phyloP scores from a whole-genome alignment of 1,284 basidiomycete genomes.

The Porogramme epimiltina region DNA sequence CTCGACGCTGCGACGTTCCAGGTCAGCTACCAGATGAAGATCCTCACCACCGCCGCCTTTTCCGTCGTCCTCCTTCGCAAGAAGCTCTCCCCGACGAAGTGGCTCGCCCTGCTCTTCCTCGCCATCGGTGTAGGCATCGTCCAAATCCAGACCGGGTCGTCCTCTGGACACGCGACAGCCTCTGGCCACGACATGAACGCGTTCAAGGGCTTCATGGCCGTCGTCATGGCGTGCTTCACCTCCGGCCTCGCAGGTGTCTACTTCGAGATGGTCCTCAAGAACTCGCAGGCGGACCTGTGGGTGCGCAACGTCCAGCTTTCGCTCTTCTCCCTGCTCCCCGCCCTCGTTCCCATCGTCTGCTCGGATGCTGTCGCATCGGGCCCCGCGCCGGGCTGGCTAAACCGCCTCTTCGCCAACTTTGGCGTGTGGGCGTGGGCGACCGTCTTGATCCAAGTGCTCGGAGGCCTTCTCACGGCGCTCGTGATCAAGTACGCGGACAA shows the following conservation, averaged over 20 bases:
- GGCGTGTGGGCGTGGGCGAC: slow-evolving; percentile 94
- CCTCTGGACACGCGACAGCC: slow-evolving; percentile 9
- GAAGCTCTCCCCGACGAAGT: slow-evolving; percentile 74
- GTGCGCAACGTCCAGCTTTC: slow-evolving; percentile 81
- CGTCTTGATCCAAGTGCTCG: slow-evolving; percentile 87
- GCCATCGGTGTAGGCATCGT: slow-evolving; percentile 91
- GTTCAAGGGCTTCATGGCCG: slow-evolving; percentile 65
- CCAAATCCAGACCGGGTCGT: slow-evolving; percentile 71
- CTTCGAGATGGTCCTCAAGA: slow-evolving; percentile 83
- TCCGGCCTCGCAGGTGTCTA: slow-evolving; percentile 84
- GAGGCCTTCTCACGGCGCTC: slow-evolving; percentile 89
- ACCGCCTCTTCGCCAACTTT: slow-evolving; percentile 74
- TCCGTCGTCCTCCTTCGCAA: slow-evolving; percentile 83
- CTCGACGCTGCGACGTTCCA: slow-evolving; percentile 92
- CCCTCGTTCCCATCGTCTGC: slow-evolving; percentile 69
- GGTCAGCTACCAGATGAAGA: slow-evolving; percentile 94
- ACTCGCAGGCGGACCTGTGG: slow-evolving; percentile 72
- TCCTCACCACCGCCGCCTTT: slow-evolving; percentile 93
- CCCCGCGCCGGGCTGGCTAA: slow-evolving; percentile 40
- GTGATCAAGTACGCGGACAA: slow-evolving; percentile 91
- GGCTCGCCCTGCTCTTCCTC: slow-evolving; percentile 82
- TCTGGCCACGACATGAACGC: slow-evolving; percentile 58
- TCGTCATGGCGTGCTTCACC: slow-evolving; percentile 75
- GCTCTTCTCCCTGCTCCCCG: slow-evolving; percentile 76
- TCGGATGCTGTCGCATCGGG: slow-evolving; percentile 36